Evolutionary conservation across 1,284 basidiomycete species (phyloP), one percentile per base, ranked within the genome.

Genomic region (Bondarzewia mesenterica): DNA sequence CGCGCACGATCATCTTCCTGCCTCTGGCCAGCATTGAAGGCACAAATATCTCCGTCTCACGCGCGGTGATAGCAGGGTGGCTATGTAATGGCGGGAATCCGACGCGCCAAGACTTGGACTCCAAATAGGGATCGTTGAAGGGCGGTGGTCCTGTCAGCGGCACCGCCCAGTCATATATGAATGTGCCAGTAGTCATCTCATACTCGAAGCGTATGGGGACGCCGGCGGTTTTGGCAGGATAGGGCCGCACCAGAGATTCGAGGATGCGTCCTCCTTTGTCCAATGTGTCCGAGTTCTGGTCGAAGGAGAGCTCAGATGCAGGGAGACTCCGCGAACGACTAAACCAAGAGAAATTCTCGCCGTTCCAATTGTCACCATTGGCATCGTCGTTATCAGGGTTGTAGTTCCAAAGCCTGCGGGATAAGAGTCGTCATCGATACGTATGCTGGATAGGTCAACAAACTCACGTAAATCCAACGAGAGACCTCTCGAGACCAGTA

Each of bases 331-430:
- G 77, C 42, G 66, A 67, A 39, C 74, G 68, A 52, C 86, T 88
- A 72, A 90, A 95, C 85, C 90, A 95, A 3, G 90, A 92, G 63
- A 96, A 95, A 67, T 93, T 93, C 65, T 98, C 94, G 41, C 86
- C 89, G 61, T 96, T 97, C 95, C 95, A 98, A 52, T 83, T 74
- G 63, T 98, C 94, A 12, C 95, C 96, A 20, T 69, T 61, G 18
- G 67, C 61, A 57, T 95, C 90, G 36, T 78, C 75, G 65, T 97
- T 97, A 47, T 77, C 72, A 0, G 93, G 89, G 60, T 97, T 97
- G 65, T 97, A 98, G 54, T 90, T 93, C 95, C 94, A 97, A 20
- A 97, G 67, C 3, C 90, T 93, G 55, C 3, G 16, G 22, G 46
- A 4, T 29, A 25, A 32, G 44, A 48, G 48, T 52, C 21, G 49